Evolutionary conservation across 2,329 filamentous ascomycete species (phyloP), one percentile per base, ranked within the genome.

Genomic region (Diaporthe capsici): DNA sequence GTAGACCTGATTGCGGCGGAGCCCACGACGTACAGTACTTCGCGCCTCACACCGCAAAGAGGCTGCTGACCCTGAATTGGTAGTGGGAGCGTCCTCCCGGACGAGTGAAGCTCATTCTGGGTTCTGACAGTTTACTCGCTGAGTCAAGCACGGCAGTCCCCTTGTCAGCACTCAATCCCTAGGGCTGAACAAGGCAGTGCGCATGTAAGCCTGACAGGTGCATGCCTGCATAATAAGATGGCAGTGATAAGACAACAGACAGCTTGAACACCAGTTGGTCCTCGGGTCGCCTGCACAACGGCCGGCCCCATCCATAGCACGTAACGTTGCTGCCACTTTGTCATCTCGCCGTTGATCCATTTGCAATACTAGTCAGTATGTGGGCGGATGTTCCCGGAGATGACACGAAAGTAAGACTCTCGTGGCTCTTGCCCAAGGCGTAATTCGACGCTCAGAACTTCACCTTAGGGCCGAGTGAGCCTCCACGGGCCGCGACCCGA

Each of bases 91-190:
- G n/a, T 42, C 25, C 12, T 37, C 13, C 12, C 12, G 20, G 22
- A 25, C 7, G 34, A 53, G 47, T 72, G 68, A 60, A 60, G 70
- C 53, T n/a, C 71, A 73, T 39, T 63, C 58, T 65, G 47, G 39
- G 71, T 73, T 55, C 71, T 73, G 49, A 70, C 65, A 31, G 9
- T 53, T 39, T 39, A n/a, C 49, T 42, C n/a, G 49, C 49, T 42
- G 47, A 70, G 47, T 55, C 2, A 70, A 70, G 49, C 65, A 70
- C 49, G 65, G 65, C 49, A 72, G 44, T 51, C 57, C 22, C 20
- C 25, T 63, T 65, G 71, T 73, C 71, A 73, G 71, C 58, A 73
- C 71, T 73, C 47, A 73, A 73, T 73, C 49, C 65, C 34, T 57
- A 73, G 71, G 71, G 71, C 71, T 73, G 71, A 73, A 37, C 34